phyloP scores from a whole-genome alignment of 2,329 filamentous ascomycete genomes.

The Aspergillus texensis region DNA sequence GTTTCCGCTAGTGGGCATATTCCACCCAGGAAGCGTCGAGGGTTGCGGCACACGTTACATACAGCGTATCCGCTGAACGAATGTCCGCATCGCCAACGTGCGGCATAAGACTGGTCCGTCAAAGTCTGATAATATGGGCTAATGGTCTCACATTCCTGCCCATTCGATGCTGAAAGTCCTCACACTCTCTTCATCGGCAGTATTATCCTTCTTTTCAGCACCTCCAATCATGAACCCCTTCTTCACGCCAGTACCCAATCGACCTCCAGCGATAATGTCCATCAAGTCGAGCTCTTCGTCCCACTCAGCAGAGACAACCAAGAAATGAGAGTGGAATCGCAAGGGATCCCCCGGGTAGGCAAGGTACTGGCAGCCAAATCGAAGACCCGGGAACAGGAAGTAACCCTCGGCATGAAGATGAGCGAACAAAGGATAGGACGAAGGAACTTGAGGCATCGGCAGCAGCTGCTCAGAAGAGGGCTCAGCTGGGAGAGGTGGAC shows the following conservation, averaged over 20 bases:
- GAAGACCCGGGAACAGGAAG: constrained; percentile 86
- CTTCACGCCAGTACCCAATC: constrained; percentile 92
- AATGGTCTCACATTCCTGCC: constrained; percentile 75
- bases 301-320: constrained; percentile 83
- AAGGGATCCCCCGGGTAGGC: constrained; percentile 95
- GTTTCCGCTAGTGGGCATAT: not conserved
- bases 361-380: constrained; percentile 92
- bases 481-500: constrained; percentile 46
- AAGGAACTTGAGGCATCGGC: constrained; percentile 40
- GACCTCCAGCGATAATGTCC: constrained; percentile 81
- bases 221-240: constrained; percentile 91
- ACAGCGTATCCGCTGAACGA: not conserved
- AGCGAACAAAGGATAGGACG: constrained; percentile 74
- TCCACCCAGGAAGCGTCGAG: not conserved
- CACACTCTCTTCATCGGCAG: constrained; percentile 47
- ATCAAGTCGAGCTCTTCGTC: constrained; percentile 82
- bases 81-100: not conserved
- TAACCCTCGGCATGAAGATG: constrained; percentile 79
- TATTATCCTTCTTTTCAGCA: constrained; percentile 47
- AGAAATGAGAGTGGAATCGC: constrained; percentile 92
- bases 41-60: not conserved
- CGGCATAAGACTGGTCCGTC: not conserved
- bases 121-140: not conserved
- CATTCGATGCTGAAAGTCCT: constrained; percentile 87
- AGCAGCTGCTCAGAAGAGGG: constrained; percentile 29